A percentile compares a stretch with the other conserved stretches of the same genome.
Conservation (phyloP, 441 rosid species). For the Corymbia calophylla region DNA sequence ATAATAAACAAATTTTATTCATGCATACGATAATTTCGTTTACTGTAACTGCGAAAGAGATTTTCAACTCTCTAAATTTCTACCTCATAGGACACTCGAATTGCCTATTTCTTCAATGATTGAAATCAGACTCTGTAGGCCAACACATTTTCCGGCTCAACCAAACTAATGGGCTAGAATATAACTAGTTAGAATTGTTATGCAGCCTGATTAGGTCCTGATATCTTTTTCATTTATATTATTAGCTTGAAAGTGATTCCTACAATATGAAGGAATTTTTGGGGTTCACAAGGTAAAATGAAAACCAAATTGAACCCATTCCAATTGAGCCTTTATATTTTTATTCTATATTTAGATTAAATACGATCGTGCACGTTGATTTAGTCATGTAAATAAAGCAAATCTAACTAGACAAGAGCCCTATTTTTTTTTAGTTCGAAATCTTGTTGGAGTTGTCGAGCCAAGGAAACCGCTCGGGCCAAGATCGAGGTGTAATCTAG, state of each 20-base stretch:
- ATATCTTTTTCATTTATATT: no score
- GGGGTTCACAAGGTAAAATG: no score
- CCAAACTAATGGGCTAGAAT: neutral
- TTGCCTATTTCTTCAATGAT: neutral
- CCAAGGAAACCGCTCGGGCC: neutral
- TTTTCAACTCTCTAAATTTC: no score
- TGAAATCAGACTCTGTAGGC: neutral
- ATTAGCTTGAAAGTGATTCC: no score
- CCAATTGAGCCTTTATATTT: neutral
- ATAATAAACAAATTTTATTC: neutral
- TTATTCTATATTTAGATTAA: no score
- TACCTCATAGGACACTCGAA: neutral
- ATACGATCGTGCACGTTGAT: neutral
- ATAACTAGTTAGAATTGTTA: neutral
- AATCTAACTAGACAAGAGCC: no score
- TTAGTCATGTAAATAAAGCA: neutral
- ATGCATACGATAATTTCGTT: neutral
- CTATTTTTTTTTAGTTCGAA: no score
- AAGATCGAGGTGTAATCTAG: no score
- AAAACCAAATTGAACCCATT: no score
- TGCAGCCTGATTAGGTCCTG: neutral
- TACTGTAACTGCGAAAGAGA: no score
- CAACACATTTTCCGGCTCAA: neutral
- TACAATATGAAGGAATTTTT: no score
- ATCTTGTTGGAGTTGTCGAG: neutral